Evolutionary conservation across 2,329 filamentous ascomycete species (phyloP).

Genomic region (Pseudocercospora musae): DNA sequence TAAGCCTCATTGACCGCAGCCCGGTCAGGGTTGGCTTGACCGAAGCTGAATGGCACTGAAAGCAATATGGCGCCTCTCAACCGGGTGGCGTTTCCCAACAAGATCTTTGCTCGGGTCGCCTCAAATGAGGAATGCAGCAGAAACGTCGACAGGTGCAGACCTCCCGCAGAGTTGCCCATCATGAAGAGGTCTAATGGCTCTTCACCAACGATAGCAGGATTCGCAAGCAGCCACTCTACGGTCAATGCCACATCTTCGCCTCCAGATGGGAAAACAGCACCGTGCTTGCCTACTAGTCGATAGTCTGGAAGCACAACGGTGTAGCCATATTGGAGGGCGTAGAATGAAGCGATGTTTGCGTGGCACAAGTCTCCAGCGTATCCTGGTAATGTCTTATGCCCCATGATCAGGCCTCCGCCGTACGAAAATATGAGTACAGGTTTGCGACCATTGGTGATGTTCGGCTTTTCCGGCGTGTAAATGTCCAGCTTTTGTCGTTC

Average conservation of each 20-base stretch:
- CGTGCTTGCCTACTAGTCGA: conserved; percentile 37
- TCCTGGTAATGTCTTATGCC: conserved; percentile 33
- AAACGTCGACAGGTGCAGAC: conserved; percentile 40
- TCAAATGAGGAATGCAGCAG: conserved; percentile 31
- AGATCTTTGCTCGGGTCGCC: conserved; percentile 19
- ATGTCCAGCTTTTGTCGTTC: conserved; percentile 41
- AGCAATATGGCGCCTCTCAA: conserved; percentile 27
- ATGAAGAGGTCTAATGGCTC: conserved; percentile 37
- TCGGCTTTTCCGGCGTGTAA: conserved; percentile 32
- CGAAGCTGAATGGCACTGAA: conserved; percentile 29
- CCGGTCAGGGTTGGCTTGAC: conserved; percentile 11
- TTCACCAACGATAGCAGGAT: conserved; percentile 23
- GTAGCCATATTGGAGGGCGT: conserved; percentile 37
- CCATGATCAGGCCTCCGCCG: conserved; percentile 37
- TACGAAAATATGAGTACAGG: conserved; percentile 33
- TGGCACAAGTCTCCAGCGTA: conserved; percentile 32
- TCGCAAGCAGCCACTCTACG: conserved; percentile 37
- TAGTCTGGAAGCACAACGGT: conserved; percentile 41
- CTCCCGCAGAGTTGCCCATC: conserved; percentile 44
- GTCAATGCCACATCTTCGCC: conserved; percentile 40
- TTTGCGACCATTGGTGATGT: conserved; percentile 21
- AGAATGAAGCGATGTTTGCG: conserved; percentile 42
- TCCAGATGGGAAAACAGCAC: conserved; percentile 41
- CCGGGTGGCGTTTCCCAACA: conserved; percentile 10
- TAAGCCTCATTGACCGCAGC: conserved; percentile 20